Base-by-base conservation (phyloP, 2,329 filamentous ascomycete genomes). In the Xylogone sp. region DNA sequence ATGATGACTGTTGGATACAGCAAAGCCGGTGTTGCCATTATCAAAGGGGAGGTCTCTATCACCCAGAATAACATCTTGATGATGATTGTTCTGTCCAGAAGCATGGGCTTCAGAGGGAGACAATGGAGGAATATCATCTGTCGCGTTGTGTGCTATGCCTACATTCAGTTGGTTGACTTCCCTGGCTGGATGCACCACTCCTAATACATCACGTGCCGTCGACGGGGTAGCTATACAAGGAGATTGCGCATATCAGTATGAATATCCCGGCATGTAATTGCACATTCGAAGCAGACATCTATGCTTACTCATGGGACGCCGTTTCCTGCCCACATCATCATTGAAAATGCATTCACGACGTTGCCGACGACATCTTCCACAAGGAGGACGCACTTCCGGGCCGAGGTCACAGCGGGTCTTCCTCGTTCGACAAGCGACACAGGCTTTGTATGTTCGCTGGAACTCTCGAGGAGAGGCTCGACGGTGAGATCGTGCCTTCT, bases 381-480 rank as follows among this genome's bases (percentile, higher is more conserved):
- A 79, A 27, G 75, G 68, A 3, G 69, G 62, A 21, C 74, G 72
- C 52, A 69, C 69, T 50, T 70, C 57, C 3, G 68, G 70, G 10
- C 70, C 70, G 21, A 77, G 62, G 24, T 78, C 75, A 56, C 76
- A 79, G 63, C 75, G 77, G 47, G 75, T 74, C 64, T 78, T 79
- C 48, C 75, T 69, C 57, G 76, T 72, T 47, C 75, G 74, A 58
- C 75, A 79, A 52, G 75, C 71, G 52, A 77, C 71, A 61, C 76
- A 79, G 20, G 76, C 76, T 63, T 79, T 78, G 71, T 79, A 79
- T 34, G 75, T 75, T 54, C 75, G 75, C 63, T 78, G 73, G 61
- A 75, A 77, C 48, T 73, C 66, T 29, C 21, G 24, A 8, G 27
- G 8, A 31, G 27, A 31, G 13, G 27, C 13, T 13, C 27, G 27